Base-by-base conservation (phyloP, 1,284 basidiomycete species). In the Pseudozyma sp. region DNA sequence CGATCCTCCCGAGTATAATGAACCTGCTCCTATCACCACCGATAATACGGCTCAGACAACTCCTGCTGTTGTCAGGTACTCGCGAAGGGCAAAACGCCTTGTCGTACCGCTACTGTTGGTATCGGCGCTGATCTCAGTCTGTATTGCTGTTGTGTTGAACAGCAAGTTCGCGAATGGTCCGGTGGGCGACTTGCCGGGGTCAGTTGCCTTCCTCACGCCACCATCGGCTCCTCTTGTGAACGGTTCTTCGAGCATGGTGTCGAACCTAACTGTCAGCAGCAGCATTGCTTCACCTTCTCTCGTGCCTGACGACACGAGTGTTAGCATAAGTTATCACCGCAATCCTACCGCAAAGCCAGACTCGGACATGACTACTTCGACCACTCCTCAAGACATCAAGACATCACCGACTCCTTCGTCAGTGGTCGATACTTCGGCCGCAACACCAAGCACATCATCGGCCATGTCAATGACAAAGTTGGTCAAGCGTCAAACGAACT, bases 81-180 rank as follows among this genome's bases (percentile, higher is more conserved):
- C 58, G 31, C 57, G 68, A 6, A 56, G 54, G n/a, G 35, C 50
- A 3, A 70, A 70, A 34, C 44, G 51, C 21, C 5, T 60, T 13
- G 14, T 61, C 1, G 54, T 65, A 5, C 61, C 61, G 13, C 8
- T 70, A 42, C 42, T 70, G 45, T 40, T 70, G 0, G 11, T 59
- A 8, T 52, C 68, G 2, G 57, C 58, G 8, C 21, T 64, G 21
- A 50, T 13, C 1, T 50, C 52, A 44, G 44, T 70, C 1, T 61
- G 31, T 0, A 50, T 70, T 4, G 68, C 68, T 13, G 61, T 70
- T 10, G 68, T 70, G 40, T 18, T 70, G 35, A 70, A 60, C 38
- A 39, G 53, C 0, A 70, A 70, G 47, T 65, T 70, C 43, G 53
- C 61, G 8, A 44, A 39, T 14, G 61, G 68, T 10, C 25, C 55